These are phyloP conservation scores for Astragalus glycyphyllos DNA, from an alignment of 306 rosid species.

Conservation along the genomic window DNA sequence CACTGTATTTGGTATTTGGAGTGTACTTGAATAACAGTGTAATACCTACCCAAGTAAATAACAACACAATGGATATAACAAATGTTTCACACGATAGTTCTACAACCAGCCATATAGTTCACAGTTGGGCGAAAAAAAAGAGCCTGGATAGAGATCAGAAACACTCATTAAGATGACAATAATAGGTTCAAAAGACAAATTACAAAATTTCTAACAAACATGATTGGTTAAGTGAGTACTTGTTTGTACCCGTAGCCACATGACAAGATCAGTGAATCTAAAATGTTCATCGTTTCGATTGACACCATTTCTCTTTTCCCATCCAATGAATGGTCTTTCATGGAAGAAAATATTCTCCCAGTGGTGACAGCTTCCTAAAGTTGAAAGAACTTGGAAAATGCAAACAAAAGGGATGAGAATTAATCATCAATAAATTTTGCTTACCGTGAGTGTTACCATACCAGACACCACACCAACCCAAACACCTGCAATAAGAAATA, in stretches of 20 bases:
- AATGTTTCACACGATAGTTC: too few relatives aligned
- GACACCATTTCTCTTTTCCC: constrained; percentile 94
- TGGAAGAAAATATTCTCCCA: constrained; percentile 81
- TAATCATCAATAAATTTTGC: constrained; percentile 9
- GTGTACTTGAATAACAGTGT: too few relatives aligned
- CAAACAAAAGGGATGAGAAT: neutral
- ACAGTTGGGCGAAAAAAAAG: too few relatives aligned
- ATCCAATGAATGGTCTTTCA: constrained; percentile 69
- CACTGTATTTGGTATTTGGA: too few relatives aligned
- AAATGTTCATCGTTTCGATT: constrained; percentile 74
- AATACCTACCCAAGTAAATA: too few relatives aligned
- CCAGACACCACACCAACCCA: constrained; percentile 70
- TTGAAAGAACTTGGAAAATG: neutral
- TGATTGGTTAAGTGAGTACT: neutral
- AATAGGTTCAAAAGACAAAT: too few relatives aligned
- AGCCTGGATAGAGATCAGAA: too few relatives aligned
- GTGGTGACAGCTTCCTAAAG: constrained; percentile 81
- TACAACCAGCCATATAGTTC: too few relatives aligned
- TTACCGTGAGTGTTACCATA: constrained; percentile 69
- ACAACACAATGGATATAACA: too few relatives aligned
- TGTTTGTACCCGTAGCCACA: constrained; percentile 65
- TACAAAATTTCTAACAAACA: too few relatives aligned
- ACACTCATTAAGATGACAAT: too few relatives aligned
- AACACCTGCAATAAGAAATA: constrained; percentile 60
- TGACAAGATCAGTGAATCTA: constrained; percentile 81